Evolutionary conservation across 2,329 filamentous ascomycete species (phyloP), one percentile per base, ranked within the genome.

Genomic region (Diaporthe sp.): DNA sequence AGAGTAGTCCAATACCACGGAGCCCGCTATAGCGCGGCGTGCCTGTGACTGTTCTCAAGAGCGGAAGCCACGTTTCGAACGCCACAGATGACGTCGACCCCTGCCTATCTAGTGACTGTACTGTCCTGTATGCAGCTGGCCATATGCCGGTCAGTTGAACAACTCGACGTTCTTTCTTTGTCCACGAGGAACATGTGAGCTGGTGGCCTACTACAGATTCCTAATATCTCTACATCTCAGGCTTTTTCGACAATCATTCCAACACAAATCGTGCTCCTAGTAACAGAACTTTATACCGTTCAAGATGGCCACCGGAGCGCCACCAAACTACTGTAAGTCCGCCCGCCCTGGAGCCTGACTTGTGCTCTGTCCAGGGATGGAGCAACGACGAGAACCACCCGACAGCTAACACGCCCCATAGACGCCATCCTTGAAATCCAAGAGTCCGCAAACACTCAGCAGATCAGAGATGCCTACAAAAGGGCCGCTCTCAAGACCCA

Each of bases 391-490:
- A 39, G 60, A 42, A 42, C 42, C 49, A 22, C 6, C 37, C 37
- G 20, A 8, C 7, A 58, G 53, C 57, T 49, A n/a, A 44, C 71
- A 73, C 76, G 79, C 78, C 80, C 74, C 79, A 53, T 60, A 96
- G 94, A 96, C 86, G 91, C 90, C 70, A 90, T 94, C 78, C 92
- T 98, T 68, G 93, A 93, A 78, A 85, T 98, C 76, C 83, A 92
- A 71, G 90, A 94, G 49, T 93, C 90, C 79, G 95, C 96, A 47
- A 94, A 92, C 0, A 91, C 92, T 76, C 92, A 95, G 81, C 94
- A 98, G 83, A 93, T 99, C 82, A 94, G 96, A 80, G 94, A 95
- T 88, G 97, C 96, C 70, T 99, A 98, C 88, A 99, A 99, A 84
- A 93, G 94, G 93, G 94, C 94, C 80, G 96, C 96, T 7, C 88